A percentile compares a stretch with the other conserved stretches of the same genome.
These are phyloP conservation scores for Lodderomyces margitis DNA, from an alignment of 1,139 yeast species.

Conservation along the genomic window DNA sequence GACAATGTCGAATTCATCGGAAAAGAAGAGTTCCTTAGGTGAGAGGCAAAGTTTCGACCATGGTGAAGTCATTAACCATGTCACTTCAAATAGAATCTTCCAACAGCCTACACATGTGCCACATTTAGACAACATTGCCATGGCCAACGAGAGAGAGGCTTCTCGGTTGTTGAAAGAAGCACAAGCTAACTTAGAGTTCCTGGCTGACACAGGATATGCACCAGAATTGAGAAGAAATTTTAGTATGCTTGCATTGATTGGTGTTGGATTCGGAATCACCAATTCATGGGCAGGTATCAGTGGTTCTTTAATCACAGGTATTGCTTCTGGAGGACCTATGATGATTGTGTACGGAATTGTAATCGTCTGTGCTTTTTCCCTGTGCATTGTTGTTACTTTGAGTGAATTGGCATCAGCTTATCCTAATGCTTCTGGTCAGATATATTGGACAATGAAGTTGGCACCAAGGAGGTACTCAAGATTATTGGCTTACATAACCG, in stretches of 20 bases:
- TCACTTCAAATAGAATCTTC: constrained; percentile 15
- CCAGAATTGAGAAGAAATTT: constrained; percentile 48
- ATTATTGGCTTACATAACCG: constrained; percentile 50
- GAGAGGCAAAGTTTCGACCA: constrained; percentile 19
- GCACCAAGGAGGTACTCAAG: constrained; percentile 49
- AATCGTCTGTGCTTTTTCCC: constrained; percentile 50
- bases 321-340: constrained; percentile 66
- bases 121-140: constrained; percentile 11
- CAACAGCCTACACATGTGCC: constrained; percentile 10
- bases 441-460: constrained; percentile 54
- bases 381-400: constrained; percentile 36
- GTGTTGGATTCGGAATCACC: constrained; percentile 41
- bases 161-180: constrained; percentile 26
- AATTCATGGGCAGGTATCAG: constrained; percentile 65
- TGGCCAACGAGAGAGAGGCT: constrained; percentile 16
- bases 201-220: constrained; percentile 34
- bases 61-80: constrained; percentile 20
- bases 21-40: constrained; percentile 7
- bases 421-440: constrained; percentile 69
- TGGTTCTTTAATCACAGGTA: constrained; percentile 39
- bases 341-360: constrained; percentile 64
- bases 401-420: constrained; percentile 52
- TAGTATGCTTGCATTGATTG: constrained; percentile 52
- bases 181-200: constrained; percentile 32
- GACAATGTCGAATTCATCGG: constrained; percentile 5